Base-by-base conservation (phyloP, 306 rosid genomes). In the Morella rubra region DNA sequence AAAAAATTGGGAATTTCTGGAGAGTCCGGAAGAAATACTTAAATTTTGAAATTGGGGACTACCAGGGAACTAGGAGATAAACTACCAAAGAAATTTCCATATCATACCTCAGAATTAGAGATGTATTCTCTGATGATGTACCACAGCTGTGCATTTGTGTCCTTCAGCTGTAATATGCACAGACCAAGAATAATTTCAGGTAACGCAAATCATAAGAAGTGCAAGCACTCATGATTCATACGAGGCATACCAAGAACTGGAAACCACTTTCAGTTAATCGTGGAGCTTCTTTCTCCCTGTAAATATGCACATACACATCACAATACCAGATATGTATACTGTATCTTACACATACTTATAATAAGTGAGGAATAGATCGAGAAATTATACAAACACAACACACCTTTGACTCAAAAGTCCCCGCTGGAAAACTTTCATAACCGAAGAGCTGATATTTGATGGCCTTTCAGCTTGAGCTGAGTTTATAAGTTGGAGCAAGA, bases 91-190 rank as follows among this genome's bases (percentile, higher is more conserved):
- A 19, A 54, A 70, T 27, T 40, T 72, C 22, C 66, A 55, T 49
- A 40, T 24, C 67, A 56, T 84, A 95, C 99, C 97, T 95, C 97
- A 3, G 99, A 88, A 84, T 91, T 95, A 76, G 97, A 85, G 77
- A 95, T 95, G 76, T 95, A 95, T 78, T 95, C 99, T 83, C 97
- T 90, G 82, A 95, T 92, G 86, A 92, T 90, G 82, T 92, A 92
- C 99, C 99, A 92, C 72, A 95, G 96, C 73, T 95, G 99, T 49
- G 97, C 99, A 79, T 89, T 95, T 83, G 93, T 95, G 83, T 95
- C 97, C 97, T 92, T 92, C 83, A 95, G 85, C 99, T 95, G 91
- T 51, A 49, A 83, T 81, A 77, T 73, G 81, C 81, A 81, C 50
- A 78, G 59, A 80, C 81, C 58, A 84, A 72, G 74, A 42, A 78